These are phyloP conservation scores for Mortierella hygrophila DNA, from an alignment of 192 early-diverging fungal genomes.

Conservation along the genomic window DNA sequence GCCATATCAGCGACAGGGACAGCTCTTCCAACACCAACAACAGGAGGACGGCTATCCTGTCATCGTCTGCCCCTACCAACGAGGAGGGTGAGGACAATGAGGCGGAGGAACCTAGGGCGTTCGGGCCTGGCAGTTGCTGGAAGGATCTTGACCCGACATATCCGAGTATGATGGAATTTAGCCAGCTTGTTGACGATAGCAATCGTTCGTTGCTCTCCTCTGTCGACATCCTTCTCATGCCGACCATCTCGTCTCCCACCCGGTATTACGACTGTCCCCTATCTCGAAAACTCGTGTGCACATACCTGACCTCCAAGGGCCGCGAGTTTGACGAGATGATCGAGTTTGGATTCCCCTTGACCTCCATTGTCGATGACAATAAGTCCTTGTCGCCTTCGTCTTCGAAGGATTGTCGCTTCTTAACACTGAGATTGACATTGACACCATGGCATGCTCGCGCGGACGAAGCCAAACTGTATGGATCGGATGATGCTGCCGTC, in stretches of 20 bases:
- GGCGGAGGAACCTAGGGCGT: neutral
- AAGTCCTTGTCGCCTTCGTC: neutral
- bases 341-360: conserved; percentile 46
- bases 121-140: conserved; percentile 28
- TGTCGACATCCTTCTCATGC: conserved; percentile 30
- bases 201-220: conserved; percentile 27
- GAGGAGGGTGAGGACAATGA: neutral
- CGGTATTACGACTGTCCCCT: conserved; percentile 31
- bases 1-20: neutral
- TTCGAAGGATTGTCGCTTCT: conserved; percentile 23
- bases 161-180: neutral
- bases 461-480: conserved; percentile 53
- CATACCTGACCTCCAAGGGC: conserved; percentile 19
- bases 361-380: conserved; percentile 7
- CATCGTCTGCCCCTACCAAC: neutral
- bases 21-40: neutral
- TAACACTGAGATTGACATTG: conserved; percentile 55
- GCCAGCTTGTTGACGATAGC: conserved; percentile 8
- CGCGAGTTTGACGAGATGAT: conserved; percentile 56
- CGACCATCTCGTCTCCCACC: conserved; percentile 34
- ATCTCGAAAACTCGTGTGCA: conserved; percentile 15
- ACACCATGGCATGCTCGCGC: conserved; percentile 60
- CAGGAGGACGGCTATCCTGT: neutral
- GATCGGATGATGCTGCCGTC: conserved; percentile 1
- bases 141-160: conserved; percentile 15